Evolutionary conservation across 345 rosid genomes (phyloP).

Genomic region (Populus davidiana): DNA sequence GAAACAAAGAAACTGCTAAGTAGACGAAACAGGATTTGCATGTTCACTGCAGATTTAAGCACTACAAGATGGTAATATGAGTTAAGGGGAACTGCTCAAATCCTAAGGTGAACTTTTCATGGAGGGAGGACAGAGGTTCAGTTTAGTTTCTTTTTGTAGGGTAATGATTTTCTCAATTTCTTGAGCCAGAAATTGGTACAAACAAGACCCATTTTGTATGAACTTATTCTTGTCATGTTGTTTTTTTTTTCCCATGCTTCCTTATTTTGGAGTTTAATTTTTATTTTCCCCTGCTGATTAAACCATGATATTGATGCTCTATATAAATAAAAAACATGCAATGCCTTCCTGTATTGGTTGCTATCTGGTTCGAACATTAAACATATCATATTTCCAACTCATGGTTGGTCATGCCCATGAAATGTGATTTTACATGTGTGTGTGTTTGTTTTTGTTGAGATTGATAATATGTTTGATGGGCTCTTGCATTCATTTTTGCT

Average conservation of each 20-base stretch:
- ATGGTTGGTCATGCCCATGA: not conserved
- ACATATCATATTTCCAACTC: not conserved
- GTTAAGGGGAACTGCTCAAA: not conserved
- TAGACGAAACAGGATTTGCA: not conserved
- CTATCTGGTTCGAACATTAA: not conserved
- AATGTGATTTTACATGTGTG: not conserved
- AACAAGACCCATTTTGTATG: not conserved
- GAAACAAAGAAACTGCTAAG: not conserved
- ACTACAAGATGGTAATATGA: not conserved
- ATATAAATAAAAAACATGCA: not conserved
- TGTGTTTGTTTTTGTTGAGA: not conserved
- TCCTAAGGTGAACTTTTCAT: not conserved
- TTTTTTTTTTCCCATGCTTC: not conserved
- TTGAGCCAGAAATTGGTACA: not conserved
- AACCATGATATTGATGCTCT: not conserved
- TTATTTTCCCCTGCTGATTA: not conserved
- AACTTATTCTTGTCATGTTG: not conserved
- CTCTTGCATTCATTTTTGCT: not conserved
- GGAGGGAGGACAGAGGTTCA: not conserved
- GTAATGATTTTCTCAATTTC: not conserved
- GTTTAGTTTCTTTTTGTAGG: not conserved
- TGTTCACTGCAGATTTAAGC: not conserved
- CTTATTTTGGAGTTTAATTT: not conserved
- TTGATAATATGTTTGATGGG: not conserved
- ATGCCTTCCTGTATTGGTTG: not conserved